phyloP scores from a whole-genome alignment of 306 rosid genomes.

The Mimosa pudica region DNA sequence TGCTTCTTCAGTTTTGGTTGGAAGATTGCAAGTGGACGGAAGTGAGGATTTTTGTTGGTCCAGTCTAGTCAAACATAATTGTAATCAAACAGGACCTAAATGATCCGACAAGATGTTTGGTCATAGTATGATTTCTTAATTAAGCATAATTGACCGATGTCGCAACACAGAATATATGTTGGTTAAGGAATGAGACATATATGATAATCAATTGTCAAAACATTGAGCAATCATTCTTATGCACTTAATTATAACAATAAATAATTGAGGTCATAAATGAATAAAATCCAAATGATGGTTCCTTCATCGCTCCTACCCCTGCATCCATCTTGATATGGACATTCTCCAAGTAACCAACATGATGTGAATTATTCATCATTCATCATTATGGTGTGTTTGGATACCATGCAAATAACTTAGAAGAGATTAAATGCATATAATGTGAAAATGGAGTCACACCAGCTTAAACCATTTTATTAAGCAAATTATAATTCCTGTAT shows the following conservation, averaged over 20 bases:
- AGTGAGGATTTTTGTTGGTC: neutral
- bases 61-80: neutral
- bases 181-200: neutral
- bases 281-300: constrained; percentile 3
- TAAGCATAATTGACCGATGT: neutral
- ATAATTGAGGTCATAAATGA: neutral
- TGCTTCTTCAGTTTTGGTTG: too few species aligned
- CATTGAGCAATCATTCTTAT: neutral
- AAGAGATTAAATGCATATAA: too few species aligned
- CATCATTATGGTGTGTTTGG: too few species aligned
- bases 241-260: neutral
- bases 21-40: neutral
- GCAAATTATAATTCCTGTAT: neutral
- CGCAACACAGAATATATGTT: neutral
- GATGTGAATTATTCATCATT: constrained; percentile 13
- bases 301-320: neutral
- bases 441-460: too few species aligned
- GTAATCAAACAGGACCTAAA: neutral
- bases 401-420: too few species aligned
- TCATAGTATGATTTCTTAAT: neutral
- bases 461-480: too few species aligned
- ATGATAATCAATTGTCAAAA: neutral
- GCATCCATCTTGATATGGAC: neutral
- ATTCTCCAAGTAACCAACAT: neutral
- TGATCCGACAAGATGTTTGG: neutral